phyloP scores from a whole-genome alignment of 2,329 filamentous ascomycete genomes.

The Didymella exigua region DNA sequence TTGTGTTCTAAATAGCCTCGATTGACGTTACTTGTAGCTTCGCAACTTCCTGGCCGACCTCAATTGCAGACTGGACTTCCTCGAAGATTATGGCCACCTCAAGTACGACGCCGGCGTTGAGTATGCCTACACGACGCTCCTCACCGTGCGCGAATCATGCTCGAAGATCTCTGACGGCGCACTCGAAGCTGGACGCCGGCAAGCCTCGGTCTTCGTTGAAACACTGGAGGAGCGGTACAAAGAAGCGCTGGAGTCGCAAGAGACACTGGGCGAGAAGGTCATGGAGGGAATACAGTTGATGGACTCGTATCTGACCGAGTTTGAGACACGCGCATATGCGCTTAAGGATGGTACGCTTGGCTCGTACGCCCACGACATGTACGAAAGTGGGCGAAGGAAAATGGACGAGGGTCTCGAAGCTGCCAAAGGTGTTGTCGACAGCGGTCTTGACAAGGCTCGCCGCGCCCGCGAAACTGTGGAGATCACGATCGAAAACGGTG shows the following conservation, averaged over 20 bases:
- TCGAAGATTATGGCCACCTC: conserved; percentile 85
- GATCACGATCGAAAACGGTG: conserved; percentile 76
- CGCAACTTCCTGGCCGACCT: conserved; percentile 85
- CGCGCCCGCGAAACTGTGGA: conserved; percentile 70
- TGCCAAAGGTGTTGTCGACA: conserved; percentile 77
- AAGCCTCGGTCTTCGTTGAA: conserved; percentile 88
- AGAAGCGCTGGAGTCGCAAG: conserved; percentile 80
- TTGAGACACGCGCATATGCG: conserved; percentile 81
- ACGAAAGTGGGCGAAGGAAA: conserved; percentile 79
- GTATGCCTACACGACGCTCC: conserved; percentile 82
- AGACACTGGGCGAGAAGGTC: conserved; percentile 89
- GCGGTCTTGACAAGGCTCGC: conserved; percentile 80
- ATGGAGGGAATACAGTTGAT: conserved; percentile 84
- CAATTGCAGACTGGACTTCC: conserved; percentile 81
- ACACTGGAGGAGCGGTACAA: conserved; percentile 88
- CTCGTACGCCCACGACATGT: conserved; percentile 72
- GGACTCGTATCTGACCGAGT: conserved; percentile 82
- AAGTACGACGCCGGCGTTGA: conserved; percentile 83
- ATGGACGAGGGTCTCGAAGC: conserved; percentile 79
- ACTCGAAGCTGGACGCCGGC: conserved; percentile 81
- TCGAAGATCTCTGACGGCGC: conserved; percentile 89
- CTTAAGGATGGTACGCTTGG: conserved; percentile 78
- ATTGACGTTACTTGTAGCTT: conserved; percentile 57
- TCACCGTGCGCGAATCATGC: conserved; percentile 85
- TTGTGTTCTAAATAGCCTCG: not conserved